Evolutionary conservation across 2,329 filamentous ascomycete species (phyloP).

Genomic region (Periconia macrospinosa): DNA sequence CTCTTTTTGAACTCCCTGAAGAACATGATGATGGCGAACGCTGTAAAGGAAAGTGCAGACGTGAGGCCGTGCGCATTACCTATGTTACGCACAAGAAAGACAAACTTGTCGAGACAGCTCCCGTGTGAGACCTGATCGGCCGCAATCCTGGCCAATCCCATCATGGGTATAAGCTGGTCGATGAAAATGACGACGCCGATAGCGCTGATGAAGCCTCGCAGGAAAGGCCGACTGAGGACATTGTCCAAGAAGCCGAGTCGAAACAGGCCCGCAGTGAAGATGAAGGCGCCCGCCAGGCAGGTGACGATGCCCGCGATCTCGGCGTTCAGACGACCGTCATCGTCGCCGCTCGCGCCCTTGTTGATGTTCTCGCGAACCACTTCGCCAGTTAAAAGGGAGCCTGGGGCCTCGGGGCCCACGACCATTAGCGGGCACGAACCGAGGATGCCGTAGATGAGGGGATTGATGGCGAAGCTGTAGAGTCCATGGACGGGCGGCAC

Average conservation of each 20-base stretch:
- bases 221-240: slow-evolving; percentile 87
- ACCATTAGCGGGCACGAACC: slow-evolving; percentile 93
- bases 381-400: slow-evolving; percentile 84
- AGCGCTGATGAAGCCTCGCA: slow-evolving; percentile 94
- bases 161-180: slow-evolving; percentile 89
- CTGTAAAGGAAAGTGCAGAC: slow-evolving; percentile 72
- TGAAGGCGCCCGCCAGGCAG: slow-evolving; percentile 82
- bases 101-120: slow-evolving; percentile 81
- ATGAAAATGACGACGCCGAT: slow-evolving; percentile 96
- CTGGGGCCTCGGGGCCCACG: slow-evolving; percentile 91
- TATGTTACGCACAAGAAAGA: slow-evolving; percentile 73
- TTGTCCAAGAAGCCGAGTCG: slow-evolving; percentile 92
- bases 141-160: slow-evolving; percentile 72
- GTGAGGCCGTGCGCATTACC: slow-evolving; percentile 73
- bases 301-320: slow-evolving; percentile 86
- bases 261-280: slow-evolving; percentile 82
- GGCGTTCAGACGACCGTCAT: slow-evolving; percentile 73
- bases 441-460: slow-evolving; percentile 85
- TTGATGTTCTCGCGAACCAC: slow-evolving; percentile 80
- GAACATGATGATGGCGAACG: slow-evolving; percentile 89
- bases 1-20: slow-evolving; percentile 81
- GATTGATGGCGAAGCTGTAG: slow-evolving; percentile 92
- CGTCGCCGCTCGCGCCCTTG: slow-evolving; percentile 63
- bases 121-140: slow-evolving; percentile 75
- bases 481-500: slow-evolving; percentile 91